A percentile compares a stretch with the other conserved stretches of the same genome.
Conservation (phyloP, 352 stramenopile genomes). For the Discostella stelligera region DNA sequence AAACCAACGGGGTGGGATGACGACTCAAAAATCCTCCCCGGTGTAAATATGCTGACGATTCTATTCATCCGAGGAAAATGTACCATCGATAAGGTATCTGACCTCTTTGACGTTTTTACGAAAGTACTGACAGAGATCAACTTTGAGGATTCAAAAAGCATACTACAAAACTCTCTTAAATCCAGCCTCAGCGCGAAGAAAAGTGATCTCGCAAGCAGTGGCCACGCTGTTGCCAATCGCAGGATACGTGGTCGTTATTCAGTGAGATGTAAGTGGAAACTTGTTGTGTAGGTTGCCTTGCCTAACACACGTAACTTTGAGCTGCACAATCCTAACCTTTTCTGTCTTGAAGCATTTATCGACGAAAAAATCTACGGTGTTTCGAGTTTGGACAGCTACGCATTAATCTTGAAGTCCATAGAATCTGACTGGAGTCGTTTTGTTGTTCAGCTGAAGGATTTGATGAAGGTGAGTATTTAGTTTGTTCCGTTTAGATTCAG, state of each 20-base stretch:
- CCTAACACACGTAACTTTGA: slow-evolving; percentile 6
- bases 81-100: slow-evolving; percentile 53
- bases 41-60: slow-evolving; percentile 66
- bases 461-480: slow-evolving; percentile 41
- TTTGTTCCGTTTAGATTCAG: background rate
- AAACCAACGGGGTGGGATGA: slow-evolving; percentile 50
- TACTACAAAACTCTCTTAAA: slow-evolving; percentile 49
- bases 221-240: slow-evolving; percentile 54
- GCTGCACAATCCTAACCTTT: slow-evolving; percentile 9
- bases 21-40: slow-evolving; percentile 51
- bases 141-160: slow-evolving; percentile 37
- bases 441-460: slow-evolving; percentile 50
- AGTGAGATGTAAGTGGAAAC: slow-evolving; percentile 39
- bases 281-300: slow-evolving; percentile 39
- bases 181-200: slow-evolving; percentile 54
- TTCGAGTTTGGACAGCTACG: slow-evolving; percentile 45
- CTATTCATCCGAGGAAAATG: slow-evolving; percentile 73
- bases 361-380: slow-evolving; percentile 73
- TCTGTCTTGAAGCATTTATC: slow-evolving; percentile 46
- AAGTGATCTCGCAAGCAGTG: slow-evolving; percentile 53
- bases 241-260: slow-evolving; percentile 57
- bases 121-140: slow-evolving; percentile 60
- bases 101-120: slow-evolving; percentile 76
- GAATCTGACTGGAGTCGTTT: slow-evolving; percentile 71
- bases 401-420: slow-evolving; percentile 36